Evolutionary conservation across 2,329 filamentous ascomycete species (phyloP).

Genomic region (Sporothrix phasma): DNA sequence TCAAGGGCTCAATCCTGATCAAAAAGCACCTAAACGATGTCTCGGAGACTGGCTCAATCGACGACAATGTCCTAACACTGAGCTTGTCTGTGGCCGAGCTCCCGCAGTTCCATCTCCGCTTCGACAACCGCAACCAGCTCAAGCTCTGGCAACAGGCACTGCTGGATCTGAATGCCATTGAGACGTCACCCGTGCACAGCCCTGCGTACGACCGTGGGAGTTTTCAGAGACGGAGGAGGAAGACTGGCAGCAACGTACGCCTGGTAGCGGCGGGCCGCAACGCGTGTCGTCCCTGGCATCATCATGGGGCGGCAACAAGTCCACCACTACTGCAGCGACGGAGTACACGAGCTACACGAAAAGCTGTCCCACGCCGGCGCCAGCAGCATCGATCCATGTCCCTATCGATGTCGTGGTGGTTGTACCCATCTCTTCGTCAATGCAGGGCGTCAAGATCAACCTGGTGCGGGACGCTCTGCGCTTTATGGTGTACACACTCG

Average conservation of each 20-base stretch:
- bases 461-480: conserved; percentile 82
- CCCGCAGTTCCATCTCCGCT: conserved; percentile 87
- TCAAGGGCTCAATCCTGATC: conserved; percentile 96
- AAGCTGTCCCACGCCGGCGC: conserved; percentile 28
- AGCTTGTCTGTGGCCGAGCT: conserved; percentile 86
- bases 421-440: conserved; percentile 92
- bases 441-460: conserved; percentile 99
- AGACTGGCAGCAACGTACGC: conserved; percentile 55
- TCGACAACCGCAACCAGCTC: conserved; percentile 71
- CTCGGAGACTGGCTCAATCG: conserved; percentile 55
- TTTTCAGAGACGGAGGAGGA: conserved; percentile 81
- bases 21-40: conserved; percentile 96
- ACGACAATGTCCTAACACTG: conserved; percentile 78
- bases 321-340: conserved; percentile 77
- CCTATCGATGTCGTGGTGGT: conserved; percentile 94
- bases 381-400: conserved; percentile 59
- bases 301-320: conserved; percentile 70
- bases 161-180: conserved; percentile 67
- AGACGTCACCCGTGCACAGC: conserved; percentile 52
- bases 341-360: conserved; percentile 73
- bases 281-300: conserved; percentile 70
- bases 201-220: conserved; percentile 72
- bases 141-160: conserved; percentile 87
- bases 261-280: conserved; percentile 22
- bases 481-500: conserved; percentile 82